Base-by-base conservation (phyloP, 805 yeast genomes). In the Sugiyamaella qingdaonensis region DNA sequence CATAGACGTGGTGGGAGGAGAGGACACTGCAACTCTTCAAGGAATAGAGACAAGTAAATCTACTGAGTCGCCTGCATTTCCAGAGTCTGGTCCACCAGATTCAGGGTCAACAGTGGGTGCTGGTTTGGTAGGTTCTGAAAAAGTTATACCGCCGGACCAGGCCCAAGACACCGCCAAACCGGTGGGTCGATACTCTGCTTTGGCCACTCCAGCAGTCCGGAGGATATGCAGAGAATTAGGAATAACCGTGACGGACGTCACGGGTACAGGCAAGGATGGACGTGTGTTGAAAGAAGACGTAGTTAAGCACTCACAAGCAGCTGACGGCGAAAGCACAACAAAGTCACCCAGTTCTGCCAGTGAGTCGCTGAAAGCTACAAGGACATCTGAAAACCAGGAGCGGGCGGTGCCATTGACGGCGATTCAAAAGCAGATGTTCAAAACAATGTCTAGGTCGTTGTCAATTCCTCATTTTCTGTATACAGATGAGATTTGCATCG, bases 201-300 rank as follows among this genome's bases (percentile, higher is more conserved):
- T 67, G 49, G 71, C 71, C 1, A 67, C 70, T 1, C 71, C 71
- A 1, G 69, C 71, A 0, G 71, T 67, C 2, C 56, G 70, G 46
- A 51, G 71, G 10, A 39, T 67, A 32, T 63, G 68, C 45, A 48
- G 54, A 16, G 71, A 67, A 46, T 58, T 60, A 36, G 53, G 53
- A 10, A 52, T 67, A 19, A 62, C 63, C 33, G 54, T 67, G 11
- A n/a, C 58, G 11, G 21, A 55, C 3, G 57, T 67, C 21, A 13
- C 24, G 3, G 71, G 70, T 2, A 56, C 68, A 8, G 71, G 71
- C 9, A 67, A 67, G 48, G 66, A 63, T 31, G 70, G 69, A 2
- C 56, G 71, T 9, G 69, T 67, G 2, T 31, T 65, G 51, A 67
- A 67, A 56, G 71, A 67, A 48, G 71, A 67, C 48, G 65, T 67